Conservation (phyloP, 2,329 filamentous ascomycete species). For the Fusarium sp. region DNA sequence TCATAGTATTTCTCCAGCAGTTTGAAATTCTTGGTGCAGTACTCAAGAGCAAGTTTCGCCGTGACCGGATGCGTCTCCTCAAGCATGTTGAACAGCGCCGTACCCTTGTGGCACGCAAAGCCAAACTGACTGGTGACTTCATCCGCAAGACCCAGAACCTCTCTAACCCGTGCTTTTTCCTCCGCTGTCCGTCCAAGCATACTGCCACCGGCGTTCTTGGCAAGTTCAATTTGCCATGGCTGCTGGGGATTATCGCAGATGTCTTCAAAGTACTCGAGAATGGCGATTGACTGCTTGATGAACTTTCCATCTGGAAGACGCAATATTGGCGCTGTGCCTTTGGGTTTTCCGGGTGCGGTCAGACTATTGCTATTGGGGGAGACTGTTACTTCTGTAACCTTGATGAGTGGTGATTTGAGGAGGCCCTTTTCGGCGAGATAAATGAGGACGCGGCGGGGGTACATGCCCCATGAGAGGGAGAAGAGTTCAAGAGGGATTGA, state of each 20-base stretch:
- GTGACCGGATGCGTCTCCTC: constrained; percentile 1
- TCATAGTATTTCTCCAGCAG: constrained; percentile 18
- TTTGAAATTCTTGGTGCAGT: constrained; percentile 8
- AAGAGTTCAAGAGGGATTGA: constrained; percentile 21
- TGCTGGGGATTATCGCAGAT: constrained; percentile 14
- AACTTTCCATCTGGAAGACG: constrained; percentile 25
- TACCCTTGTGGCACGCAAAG: constrained; percentile 32
- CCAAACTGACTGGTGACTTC: constrained; percentile 20
- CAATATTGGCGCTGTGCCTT: constrained; percentile 14
- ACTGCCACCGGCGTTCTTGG: not conserved
- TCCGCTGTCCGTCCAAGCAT: constrained; percentile 10
- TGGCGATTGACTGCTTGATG: constrained; percentile 32
- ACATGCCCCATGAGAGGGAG: constrained; percentile 22
- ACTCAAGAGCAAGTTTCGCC: constrained; percentile 9
- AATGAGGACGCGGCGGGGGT: constrained; percentile 19
- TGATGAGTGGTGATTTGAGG: constrained; percentile 5
- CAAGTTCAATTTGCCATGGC: constrained; percentile 16
- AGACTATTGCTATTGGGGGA: not conserved
- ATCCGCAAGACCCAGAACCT: constrained; percentile 23
- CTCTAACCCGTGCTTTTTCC: constrained; percentile 16
- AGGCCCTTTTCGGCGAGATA: constrained; percentile 25
- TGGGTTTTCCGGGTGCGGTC: constrained; percentile 17
- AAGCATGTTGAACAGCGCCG: not conserved
- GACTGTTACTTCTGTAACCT: not conserved
- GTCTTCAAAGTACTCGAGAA: constrained; percentile 31